Conservation (phyloP, 1,284 basidiomycete species). For the Peniophora sp. region DNA sequence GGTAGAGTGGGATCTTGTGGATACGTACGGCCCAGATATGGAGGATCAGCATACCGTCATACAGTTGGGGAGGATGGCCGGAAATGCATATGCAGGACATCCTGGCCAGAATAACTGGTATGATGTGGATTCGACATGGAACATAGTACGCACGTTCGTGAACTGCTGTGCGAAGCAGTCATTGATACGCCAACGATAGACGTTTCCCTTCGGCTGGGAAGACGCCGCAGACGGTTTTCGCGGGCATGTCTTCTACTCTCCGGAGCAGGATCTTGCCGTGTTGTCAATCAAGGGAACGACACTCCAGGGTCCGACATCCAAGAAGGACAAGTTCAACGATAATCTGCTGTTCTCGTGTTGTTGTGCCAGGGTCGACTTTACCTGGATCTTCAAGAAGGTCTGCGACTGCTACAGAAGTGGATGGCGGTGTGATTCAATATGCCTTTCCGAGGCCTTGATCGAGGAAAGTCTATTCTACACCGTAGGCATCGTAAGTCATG, state of each 20-base stretch:
- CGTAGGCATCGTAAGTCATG: slow-evolving; percentile 58
- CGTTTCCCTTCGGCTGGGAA: slow-evolving; percentile 91
- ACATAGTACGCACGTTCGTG: slow-evolving; percentile 48
- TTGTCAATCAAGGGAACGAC: slow-evolving; percentile 96
- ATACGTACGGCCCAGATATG: slow-evolving; percentile 62
- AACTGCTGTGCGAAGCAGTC: too few relatives aligned
- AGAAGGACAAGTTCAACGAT: slow-evolving; percentile 94
- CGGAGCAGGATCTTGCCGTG: slow-evolving; percentile 78
- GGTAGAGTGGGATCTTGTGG: slow-evolving; percentile 49
- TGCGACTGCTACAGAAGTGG: slow-evolving; percentile 80
- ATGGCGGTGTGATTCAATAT: slow-evolving; percentile 76
- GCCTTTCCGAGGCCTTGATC: slow-evolving; percentile 78
- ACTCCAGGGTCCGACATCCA: slow-evolving; percentile 72
- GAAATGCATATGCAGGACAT: slow-evolving; percentile 77
- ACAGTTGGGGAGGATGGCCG: slow-evolving; percentile 85
- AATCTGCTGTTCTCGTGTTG: slow-evolving; percentile 97
- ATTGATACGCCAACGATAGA: slow-evolving; percentile 32
- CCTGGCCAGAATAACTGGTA: slow-evolving; percentile 75
- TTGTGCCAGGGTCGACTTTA: slow-evolving; percentile 87
- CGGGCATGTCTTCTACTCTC: slow-evolving; percentile 82
- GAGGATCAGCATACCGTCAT: slow-evolving; percentile 76
- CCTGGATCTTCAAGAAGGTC: slow-evolving; percentile 76
- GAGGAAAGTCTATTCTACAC: slow-evolving; percentile 91
- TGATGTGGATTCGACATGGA: slow-evolving; percentile 71
- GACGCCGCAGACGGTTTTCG: slow-evolving; percentile 75